Base-by-base conservation (phyloP, 371 early-diverging fungal genomes). In the Mortierella sp. region DNA sequence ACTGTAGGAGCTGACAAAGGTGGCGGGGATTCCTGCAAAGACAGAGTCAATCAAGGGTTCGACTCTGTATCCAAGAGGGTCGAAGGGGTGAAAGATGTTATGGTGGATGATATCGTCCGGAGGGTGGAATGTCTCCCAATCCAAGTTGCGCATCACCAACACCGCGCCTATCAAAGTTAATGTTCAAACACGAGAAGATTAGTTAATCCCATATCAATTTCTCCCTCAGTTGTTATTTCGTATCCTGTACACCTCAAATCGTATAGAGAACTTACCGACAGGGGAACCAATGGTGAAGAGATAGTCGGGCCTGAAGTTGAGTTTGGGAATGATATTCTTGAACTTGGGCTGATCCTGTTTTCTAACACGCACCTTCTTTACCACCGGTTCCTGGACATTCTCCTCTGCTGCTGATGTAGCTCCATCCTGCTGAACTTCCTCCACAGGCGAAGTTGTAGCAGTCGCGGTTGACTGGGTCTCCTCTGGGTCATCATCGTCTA, bases 81-180 rank as follows among this genome's bases (percentile, higher is more conserved):
- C 94, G 71, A 90, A 92, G 2, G 93, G 89, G 72, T 93, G 91
- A 76, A 93, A 94, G 34, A 94, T 78, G 79, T 93, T 93, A 77
- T 87, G 88, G 69, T 89, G 88, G 43, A 84, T 76, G 8, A 89
- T 91, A 45, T 86, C 87, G 24, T 77, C 74, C 14, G 92, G 92
- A 13, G 91, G 89, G 37, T 85, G 86, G 77, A 90, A 92, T 8
- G 85, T 74, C 29, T 86, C 69, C 74, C 88, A 88, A 37, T 86
- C 79, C 58, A 92, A 85, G 5, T 91, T 91, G 8, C 94, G 89
- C 85, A 91, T 89, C 29, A 93, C 86, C 43, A 93, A 43, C 7
- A 90, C 89, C 2, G 92, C 93, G 19, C 89, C 88, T 74, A 89
- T 67, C 8, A 16, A 7, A 1, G 9, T 34, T 14, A n/a, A n/a